phyloP scores from a whole-genome alignment of 768 basidiomycete genomes.

The Albatrellus ellisii region DNA sequence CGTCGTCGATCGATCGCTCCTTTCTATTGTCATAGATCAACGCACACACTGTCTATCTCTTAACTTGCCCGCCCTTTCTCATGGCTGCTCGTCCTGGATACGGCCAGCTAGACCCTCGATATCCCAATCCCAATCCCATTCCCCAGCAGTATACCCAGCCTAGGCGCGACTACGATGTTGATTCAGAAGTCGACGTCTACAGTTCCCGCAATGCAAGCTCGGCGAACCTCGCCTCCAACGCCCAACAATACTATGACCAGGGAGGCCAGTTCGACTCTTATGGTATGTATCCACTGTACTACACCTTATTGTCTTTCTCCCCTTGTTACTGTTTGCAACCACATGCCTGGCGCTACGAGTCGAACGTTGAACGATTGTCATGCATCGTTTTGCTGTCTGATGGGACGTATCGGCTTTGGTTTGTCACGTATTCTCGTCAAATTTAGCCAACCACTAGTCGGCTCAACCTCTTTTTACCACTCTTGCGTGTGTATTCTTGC shows the following conservation, averaged over 20 bases:
- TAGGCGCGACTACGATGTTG: constrained; percentile 14
- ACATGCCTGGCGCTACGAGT: too few relatives aligned
- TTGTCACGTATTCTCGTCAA: too few relatives aligned
- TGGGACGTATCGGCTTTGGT: too few relatives aligned
- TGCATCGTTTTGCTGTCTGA: not conserved
- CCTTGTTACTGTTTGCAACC: not conserved
- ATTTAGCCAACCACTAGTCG: not conserved
- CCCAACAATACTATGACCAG: constrained; percentile 10
- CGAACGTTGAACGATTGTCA: too few relatives aligned
- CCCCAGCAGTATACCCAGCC: constrained; percentile 6
- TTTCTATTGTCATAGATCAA: constrained; percentile 4
- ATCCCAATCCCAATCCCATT: constrained; percentile 20
- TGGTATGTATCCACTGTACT: constrained; percentile 6
- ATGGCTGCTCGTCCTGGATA: constrained; percentile 25
- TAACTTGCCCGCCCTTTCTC: constrained; percentile 7
- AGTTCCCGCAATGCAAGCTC: constrained; percentile 12
- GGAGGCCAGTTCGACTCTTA: constrained; percentile 12
- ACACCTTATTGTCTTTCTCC: not conserved
- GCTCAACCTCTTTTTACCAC: not conserved
- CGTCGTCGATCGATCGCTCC: constrained; percentile 7
- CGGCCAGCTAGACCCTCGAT: constrained; percentile 20
- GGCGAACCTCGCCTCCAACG: constrained; percentile 8
- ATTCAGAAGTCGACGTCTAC: constrained; percentile 15
- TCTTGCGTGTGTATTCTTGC: not conserved
- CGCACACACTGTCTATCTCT: constrained; percentile 4